Evolutionary conservation across 2,329 filamentous ascomycete genomes (phyloP).

Genomic region (Sclerotinia spermophila): DNA sequence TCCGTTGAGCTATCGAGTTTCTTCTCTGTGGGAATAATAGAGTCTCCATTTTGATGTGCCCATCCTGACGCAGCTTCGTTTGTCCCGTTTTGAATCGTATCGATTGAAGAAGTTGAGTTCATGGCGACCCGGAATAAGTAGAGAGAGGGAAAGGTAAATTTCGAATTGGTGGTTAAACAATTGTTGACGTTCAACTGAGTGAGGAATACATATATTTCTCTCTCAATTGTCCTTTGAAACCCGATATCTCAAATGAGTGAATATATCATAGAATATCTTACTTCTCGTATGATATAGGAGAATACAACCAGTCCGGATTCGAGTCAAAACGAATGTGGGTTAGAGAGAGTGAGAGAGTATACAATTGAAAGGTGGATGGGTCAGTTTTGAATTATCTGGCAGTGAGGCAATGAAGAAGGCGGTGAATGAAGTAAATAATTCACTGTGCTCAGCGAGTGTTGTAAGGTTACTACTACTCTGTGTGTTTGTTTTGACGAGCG

Average conservation of each 20-base stretch:
- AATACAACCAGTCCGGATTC: neutral
- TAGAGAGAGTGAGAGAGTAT: slow-evolving; percentile 4
- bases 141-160: slow-evolving; percentile 1
- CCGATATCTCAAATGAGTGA: slow-evolving; percentile 14
- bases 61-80: slow-evolving; percentile 24
- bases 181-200: slow-evolving; percentile 18
- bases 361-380: slow-evolving; percentile 14
- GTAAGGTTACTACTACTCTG: no score
- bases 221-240: slow-evolving; percentile 16
- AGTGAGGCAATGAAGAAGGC: slow-evolving; percentile 10
- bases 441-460: neutral
- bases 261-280: slow-evolving; percentile 15
- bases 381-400: slow-evolving; percentile 12
- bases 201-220: slow-evolving; percentile 15
- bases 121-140: slow-evolving; percentile 10
- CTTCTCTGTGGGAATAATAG: slow-evolving; percentile 22
- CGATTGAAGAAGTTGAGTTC: slow-evolving; percentile 8
- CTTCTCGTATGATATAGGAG: slow-evolving; percentile 6
- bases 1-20: slow-evolving; percentile 19
- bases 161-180: slow-evolving; percentile 1
- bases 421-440: slow-evolving; percentile 6
- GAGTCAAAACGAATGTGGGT: slow-evolving; percentile 19
- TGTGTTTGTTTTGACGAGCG: slow-evolving; percentile 8
- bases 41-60: slow-evolving; percentile 25
- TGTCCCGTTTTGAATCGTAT: slow-evolving; percentile 21